phyloP scores from a whole-genome alignment of 2,329 filamentous ascomycete species.

The Colletotrichum navitas region DNA sequence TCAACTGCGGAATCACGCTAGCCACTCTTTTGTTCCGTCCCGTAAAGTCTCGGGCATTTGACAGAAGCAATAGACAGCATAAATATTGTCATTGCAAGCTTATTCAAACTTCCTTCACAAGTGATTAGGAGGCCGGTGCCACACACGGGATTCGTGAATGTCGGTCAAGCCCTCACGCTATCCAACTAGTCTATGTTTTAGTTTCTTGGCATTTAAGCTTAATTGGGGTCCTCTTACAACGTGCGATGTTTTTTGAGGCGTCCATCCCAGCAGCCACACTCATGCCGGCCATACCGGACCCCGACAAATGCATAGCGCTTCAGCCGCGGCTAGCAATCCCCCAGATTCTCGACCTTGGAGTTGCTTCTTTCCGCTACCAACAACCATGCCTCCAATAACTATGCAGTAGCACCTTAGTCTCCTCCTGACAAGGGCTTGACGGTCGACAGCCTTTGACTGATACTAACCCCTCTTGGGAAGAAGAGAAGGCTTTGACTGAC shows the following conservation, averaged over 20 bases:
- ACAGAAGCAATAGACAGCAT: not conserved
- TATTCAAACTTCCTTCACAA: not conserved
- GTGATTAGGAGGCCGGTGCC: not conserved
- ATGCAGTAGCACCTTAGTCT: not conserved
- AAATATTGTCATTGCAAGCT: not conserved
- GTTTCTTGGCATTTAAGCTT: constrained; percentile 21
- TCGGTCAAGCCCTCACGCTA: not conserved
- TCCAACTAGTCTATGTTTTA: not conserved
- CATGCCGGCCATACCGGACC: not conserved
- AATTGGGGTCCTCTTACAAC: not conserved
- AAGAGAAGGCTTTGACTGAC: not conserved
- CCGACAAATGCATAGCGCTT: constrained; percentile 6
- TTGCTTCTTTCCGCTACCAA: not conserved
- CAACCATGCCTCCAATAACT: not conserved
- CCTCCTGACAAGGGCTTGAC: not conserved
- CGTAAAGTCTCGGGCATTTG: not conserved
- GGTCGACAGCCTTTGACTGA: not conserved
- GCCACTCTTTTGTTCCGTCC: not conserved
- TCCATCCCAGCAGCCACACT: not conserved
- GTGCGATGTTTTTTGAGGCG: not conserved
- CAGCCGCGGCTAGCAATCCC: not conserved
- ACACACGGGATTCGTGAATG: too few relatives aligned
- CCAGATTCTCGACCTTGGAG: not conserved
- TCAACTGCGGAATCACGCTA: not conserved
- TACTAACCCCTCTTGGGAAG: not conserved